phyloP scores from a whole-genome alignment of 1,139 yeast genomes.

The Scheffersomyces segobiensis region DNA sequence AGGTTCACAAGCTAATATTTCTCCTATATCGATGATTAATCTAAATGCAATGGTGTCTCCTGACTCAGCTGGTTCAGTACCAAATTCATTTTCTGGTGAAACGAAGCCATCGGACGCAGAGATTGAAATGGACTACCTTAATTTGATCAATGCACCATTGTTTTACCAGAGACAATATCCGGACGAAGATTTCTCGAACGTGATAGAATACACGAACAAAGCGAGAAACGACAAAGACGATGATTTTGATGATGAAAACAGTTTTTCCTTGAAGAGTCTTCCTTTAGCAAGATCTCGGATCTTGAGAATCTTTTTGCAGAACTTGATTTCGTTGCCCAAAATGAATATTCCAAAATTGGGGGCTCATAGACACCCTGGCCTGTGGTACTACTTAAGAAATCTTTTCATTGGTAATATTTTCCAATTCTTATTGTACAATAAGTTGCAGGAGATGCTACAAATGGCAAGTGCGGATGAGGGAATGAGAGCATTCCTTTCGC shows the following conservation, averaged over 20 bases:
- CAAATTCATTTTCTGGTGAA: slow-evolving; percentile 3
- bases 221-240: slow-evolving; percentile 8
- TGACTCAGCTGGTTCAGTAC: slow-evolving; percentile 3
- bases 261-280: slow-evolving; percentile 13
- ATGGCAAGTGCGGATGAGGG: slow-evolving; percentile 12
- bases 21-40: neutral
- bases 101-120: slow-evolving; percentile 10
- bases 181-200: slow-evolving; percentile 35
- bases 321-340: slow-evolving; percentile 32
- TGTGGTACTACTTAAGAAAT: slow-evolving; percentile 44
- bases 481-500: slow-evolving; percentile 7
- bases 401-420: slow-evolving; percentile 40
- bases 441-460: slow-evolving; percentile 25
- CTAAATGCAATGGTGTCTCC: slow-evolving; percentile 6
- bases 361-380: slow-evolving; percentile 44
- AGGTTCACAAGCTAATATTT: slow-evolving; percentile 5
- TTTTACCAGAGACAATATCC: slow-evolving; percentile 25
- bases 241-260: slow-evolving; percentile 14
- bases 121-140: slow-evolving; percentile 25
- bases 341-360: slow-evolving; percentile 38
- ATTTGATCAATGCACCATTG: slow-evolving; percentile 30
- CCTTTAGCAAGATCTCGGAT: slow-evolving; percentile 13
- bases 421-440: slow-evolving; percentile 39
- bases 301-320: slow-evolving; percentile 17
- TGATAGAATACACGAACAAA: slow-evolving; percentile 19